Conservation (phyloP, 495 filamentous ascomycete species). For the Massariosphaeria phaeospora region DNA sequence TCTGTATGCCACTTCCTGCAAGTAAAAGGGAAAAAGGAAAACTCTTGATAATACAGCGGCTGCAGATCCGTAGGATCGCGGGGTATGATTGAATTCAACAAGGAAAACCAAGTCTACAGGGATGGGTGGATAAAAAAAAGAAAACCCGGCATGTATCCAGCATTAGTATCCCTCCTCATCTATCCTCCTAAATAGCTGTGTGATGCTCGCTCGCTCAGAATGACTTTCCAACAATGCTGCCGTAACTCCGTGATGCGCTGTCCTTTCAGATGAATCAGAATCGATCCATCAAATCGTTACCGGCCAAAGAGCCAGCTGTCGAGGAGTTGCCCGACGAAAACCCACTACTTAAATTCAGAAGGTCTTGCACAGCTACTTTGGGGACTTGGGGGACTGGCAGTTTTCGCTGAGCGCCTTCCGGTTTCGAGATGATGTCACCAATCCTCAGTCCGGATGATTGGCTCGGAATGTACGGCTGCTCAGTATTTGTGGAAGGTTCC, state of each 20-base stretch:
- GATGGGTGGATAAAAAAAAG: neutral
- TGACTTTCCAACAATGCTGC: conserved; percentile 20
- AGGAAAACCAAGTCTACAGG: conserved; percentile 19
- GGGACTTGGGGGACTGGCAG: conserved; percentile 87
- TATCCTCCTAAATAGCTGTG: conserved; percentile 8
- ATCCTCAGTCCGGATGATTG: conserved; percentile 67
- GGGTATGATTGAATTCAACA: conserved; percentile 29
- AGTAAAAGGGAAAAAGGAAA: conserved; percentile 2
- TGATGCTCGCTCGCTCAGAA: conserved; percentile 27
- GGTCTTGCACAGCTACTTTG: conserved; percentile 83
- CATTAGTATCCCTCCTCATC: conserved; percentile 14
- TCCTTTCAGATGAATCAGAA: conserved; percentile 12
- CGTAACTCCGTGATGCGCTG: conserved; percentile 20
- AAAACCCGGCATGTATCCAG: neutral
- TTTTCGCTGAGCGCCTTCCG: conserved; percentile 84
- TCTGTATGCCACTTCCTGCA: neutral
- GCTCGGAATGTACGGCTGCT: conserved; percentile 55
- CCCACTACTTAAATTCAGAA: conserved; percentile 59
- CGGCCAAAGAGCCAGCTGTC: conserved; percentile 46
- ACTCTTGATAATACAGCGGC: conserved; percentile 25
- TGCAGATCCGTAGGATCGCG: conserved; percentile 27
- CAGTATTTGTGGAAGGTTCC: conserved; percentile 66
- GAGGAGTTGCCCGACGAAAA: conserved; percentile 56
- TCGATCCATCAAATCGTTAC: conserved; percentile 34
- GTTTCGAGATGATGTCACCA: conserved; percentile 84